Conservation (phyloP, 371 early-diverging fungal species). For the Rhizomucor pusillus region DNA sequence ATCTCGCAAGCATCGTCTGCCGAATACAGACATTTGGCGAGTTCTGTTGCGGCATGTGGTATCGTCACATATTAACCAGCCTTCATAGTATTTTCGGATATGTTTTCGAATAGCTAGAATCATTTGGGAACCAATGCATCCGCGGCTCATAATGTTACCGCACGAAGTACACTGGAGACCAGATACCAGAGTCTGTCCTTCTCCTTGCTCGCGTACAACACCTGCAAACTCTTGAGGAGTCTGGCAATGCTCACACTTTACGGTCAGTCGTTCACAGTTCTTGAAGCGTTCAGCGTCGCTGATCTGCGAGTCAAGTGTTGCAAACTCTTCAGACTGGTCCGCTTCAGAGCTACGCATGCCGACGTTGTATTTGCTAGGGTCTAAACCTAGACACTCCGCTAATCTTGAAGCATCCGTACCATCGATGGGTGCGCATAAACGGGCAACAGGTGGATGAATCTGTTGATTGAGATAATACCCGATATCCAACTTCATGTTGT, state of each 20-base stretch:
- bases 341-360: constrained; percentile 9
- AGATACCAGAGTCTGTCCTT: constrained; percentile 2
- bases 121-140: constrained; percentile 63
- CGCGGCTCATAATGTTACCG: constrained; percentile 26
- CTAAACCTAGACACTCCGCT: constrained; percentile 82
- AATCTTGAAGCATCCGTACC: constrained; percentile 79
- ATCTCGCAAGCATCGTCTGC: constrained; percentile 62
- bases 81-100: constrained; percentile 70
- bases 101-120: constrained; percentile 57
- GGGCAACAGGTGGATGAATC: constrained; percentile 93
- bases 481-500: constrained; percentile 70
- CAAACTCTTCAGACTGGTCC: constrained; percentile 57
- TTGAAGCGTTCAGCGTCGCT: constrained; percentile 85
- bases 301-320: constrained; percentile 81
- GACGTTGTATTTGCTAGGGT: constrained; percentile 64
- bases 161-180: constrained; percentile 69
- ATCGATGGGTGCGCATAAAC: constrained; percentile 88
- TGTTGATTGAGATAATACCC: constrained; percentile 98
- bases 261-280: constrained; percentile 54
- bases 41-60: constrained; percentile 61
- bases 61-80: constrained; percentile 80
- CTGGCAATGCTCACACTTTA: constrained; percentile 71
- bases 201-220: constrained; percentile 34
- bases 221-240: constrained; percentile 52
- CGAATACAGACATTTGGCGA: constrained; percentile 70